phyloP scores from a whole-genome alignment of 2,329 filamentous ascomycete species.

The Albifimbria verrucaria region DNA sequence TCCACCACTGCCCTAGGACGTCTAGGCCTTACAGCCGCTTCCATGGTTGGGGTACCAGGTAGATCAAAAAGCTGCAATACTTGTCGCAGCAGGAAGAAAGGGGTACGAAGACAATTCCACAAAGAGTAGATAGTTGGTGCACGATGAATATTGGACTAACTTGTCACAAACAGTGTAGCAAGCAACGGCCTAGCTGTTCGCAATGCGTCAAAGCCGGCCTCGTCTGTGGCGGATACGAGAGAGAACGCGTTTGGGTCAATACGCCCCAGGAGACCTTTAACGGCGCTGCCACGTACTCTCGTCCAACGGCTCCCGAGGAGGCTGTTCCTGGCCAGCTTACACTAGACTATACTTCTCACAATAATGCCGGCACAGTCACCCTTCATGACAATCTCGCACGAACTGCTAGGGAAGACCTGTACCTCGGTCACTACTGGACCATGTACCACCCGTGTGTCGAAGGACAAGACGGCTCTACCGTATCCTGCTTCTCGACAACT shows the following conservation, averaged over 20 bases:
- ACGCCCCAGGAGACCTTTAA: neutral
- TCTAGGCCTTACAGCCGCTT: too few species aligned
- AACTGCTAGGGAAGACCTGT: neutral
- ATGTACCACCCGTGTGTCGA: neutral
- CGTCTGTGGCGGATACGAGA: neutral
- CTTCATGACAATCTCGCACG: neutral
- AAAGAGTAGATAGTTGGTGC: too few species aligned
- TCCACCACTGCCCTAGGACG: too few species aligned
- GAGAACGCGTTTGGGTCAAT: neutral
- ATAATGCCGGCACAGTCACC: neutral
- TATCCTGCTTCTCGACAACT: neutral
- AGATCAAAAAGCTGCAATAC: neutral
- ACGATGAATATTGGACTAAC: neutral
- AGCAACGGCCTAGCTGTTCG: neutral
- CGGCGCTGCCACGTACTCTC: neutral
- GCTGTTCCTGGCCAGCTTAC: too few species aligned
- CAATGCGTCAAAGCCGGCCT: neutral
- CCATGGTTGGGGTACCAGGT: neutral
- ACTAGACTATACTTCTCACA: too few species aligned
- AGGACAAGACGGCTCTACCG: neutral
- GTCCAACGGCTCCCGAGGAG: too few species aligned
- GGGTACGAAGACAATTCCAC: neutral
- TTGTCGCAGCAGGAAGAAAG: neutral
- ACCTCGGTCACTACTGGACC: neutral
- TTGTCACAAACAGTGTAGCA: neutral